phyloP scores from a whole-genome alignment of 75 land plant species.

The Isoetes taiwanensis region DNA sequence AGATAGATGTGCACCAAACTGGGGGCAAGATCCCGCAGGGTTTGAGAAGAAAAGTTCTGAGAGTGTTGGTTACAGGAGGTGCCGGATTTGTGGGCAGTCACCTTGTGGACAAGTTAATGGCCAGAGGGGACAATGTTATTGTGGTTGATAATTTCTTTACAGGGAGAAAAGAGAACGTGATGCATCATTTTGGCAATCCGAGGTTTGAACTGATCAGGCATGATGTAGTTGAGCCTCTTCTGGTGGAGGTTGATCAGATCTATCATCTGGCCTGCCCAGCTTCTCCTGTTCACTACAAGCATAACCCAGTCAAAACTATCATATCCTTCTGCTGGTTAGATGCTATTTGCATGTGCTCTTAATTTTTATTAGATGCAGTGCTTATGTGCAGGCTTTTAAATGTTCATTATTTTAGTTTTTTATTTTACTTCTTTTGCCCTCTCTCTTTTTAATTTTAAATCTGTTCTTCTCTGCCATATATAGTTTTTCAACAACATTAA shows the following conservation, averaged over 20 bases:
- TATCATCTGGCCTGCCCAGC: constrained; percentile 83
- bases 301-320: constrained; percentile 69
- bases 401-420: too few relatives aligned
- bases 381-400: too few relatives aligned
- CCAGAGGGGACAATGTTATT: constrained; percentile 58
- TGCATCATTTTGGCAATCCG: constrained; percentile 53
- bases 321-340: constrained; percentile 38
- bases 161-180: constrained; percentile 61
- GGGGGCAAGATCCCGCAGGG: constrained; percentile 32
- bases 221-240: constrained; percentile 65
- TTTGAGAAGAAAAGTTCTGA: constrained; percentile 28
- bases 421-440: neutral
- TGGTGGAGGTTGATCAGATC: constrained; percentile 82
- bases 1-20: neutral
- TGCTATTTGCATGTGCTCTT: neutral
- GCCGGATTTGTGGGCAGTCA: constrained; percentile 80
- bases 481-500: neutral
- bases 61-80: constrained; percentile 73
- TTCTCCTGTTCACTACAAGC: constrained; percentile 74
- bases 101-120: constrained; percentile 57
- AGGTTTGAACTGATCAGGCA: constrained; percentile 74
- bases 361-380: too few relatives aligned
- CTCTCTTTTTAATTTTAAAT: neutral
- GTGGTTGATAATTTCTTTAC: constrained; percentile 81
- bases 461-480: neutral